A percentile compares a stretch with the other conserved stretches of the same genome.
phyloP scores from a whole-genome alignment of 1,139 yeast species.

The Scheffersomyces lignicola region DNA sequence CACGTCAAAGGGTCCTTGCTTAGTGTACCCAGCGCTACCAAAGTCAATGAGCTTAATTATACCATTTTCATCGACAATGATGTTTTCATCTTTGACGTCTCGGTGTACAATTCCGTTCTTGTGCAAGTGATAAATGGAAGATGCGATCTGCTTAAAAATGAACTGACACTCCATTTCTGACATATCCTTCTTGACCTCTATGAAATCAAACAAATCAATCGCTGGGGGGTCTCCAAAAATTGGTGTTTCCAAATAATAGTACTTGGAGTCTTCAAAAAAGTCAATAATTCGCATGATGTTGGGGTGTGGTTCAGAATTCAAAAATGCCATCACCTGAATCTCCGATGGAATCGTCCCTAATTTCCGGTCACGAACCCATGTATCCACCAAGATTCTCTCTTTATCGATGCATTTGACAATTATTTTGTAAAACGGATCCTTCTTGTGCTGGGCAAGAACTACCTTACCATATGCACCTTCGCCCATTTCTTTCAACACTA shows the following conservation, averaged over 20 bases:
- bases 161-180: slow-evolving; percentile 71
- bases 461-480: slow-evolving; percentile 98
- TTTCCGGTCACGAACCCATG: slow-evolving; percentile 92
- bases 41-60: slow-evolving; percentile 86
- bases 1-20: slow-evolving; percentile 93
- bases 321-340: slow-evolving; percentile 83
- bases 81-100: slow-evolving; percentile 93
- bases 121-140: slow-evolving; percentile 80
- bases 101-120: slow-evolving; percentile 87
- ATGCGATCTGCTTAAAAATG: slow-evolving; percentile 76
- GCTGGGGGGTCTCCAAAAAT: slow-evolving; percentile 89
- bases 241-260: slow-evolving; percentile 87
- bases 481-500: slow-evolving; percentile 76
- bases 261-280: slow-evolving; percentile 87
- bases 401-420: slow-evolving; percentile 89
- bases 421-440: slow-evolving; percentile 62
- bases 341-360: slow-evolving; percentile 94
- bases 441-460: slow-evolving; percentile 68
- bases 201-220: slow-evolving; percentile 86
- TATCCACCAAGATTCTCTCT: slow-evolving; percentile 89
- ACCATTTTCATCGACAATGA: slow-evolving; percentile 79
- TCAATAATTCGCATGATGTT: slow-evolving; percentile 83
- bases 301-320: slow-evolving; percentile 77
- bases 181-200: slow-evolving; percentile 81
- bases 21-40: slow-evolving; percentile 89